Conservation (phyloP, 2,329 filamentous ascomycete genomes). For the Thielaviopsis punctulata region DNA sequence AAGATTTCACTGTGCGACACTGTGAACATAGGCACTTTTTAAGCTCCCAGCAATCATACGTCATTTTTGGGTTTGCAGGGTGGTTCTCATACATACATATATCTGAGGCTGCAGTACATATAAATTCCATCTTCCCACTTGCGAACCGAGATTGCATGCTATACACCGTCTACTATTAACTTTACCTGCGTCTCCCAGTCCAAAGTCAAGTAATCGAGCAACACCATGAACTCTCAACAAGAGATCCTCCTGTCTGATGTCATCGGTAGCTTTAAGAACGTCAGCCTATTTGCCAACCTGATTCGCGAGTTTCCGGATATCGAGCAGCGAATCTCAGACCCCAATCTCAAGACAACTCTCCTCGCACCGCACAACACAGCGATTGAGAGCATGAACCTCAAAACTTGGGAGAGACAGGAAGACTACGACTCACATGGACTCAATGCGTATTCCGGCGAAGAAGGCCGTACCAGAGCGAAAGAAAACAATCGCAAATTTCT, state of each 20-base stretch:
- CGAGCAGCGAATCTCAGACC: slow-evolving; percentile 49
- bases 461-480: slow-evolving; percentile 59
- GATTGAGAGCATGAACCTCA: slow-evolving; percentile 59
- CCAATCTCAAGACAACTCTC: slow-evolving; percentile 56
- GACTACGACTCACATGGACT: slow-evolving; percentile 54
- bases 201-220: too few relatives aligned
- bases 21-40: too few relatives aligned
- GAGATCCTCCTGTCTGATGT: slow-evolving; percentile 64
- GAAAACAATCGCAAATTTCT: slow-evolving; percentile 67
- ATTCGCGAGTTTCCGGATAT: slow-evolving; percentile 59
- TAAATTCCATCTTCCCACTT: too few relatives aligned
- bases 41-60: too few relatives aligned
- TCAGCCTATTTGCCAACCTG: slow-evolving; percentile 73
- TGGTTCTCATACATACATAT: too few relatives aligned
- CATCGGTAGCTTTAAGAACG: slow-evolving; percentile 57
- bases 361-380: slow-evolving; percentile 75
- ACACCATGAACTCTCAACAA: not conserved
- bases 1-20: too few relatives aligned
- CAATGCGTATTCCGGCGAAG: slow-evolving; percentile 56
- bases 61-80: too few relatives aligned
- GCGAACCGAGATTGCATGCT: too few relatives aligned
- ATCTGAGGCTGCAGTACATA: too few relatives aligned
- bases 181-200: too few relatives aligned
- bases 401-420: slow-evolving; percentile 66
- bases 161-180: too few relatives aligned